Evolutionary conservation across 140 eudicot species (phyloP), one percentile per base, ranked within the genome.

Genomic region (Cichorium intybus): DNA sequence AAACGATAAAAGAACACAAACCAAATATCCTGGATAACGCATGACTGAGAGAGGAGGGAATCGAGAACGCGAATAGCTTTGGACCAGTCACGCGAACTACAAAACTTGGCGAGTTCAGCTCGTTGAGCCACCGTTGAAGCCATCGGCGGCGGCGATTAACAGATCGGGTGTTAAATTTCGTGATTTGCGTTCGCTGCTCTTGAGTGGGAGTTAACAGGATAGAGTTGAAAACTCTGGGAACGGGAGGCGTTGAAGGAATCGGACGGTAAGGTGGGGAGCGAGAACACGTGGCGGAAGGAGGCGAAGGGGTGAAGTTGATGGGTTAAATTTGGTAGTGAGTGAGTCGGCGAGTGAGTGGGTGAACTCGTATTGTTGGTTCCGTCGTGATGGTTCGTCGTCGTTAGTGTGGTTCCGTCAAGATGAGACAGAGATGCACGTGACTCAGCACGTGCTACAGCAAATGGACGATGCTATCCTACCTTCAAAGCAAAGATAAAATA

Each of bases 21-120:
- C 99, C 99, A 88, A 69, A 93, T 82, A 74, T 93, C 99, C 71
- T 93, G 99, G 52, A 93, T 80, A 79, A 76, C 72, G 70, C 81
- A 84, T 31, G 97, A 81, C 10, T 79, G 72, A 9, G 95, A 70
- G 47, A 93, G 77, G 41, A 93, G 82, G 4, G 94, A 83, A 76
- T 93, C 99, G 77, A 93, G 94, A 53, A 93, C 76, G 47, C 99
- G 99, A 66, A 93, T 93, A n/a, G 99, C 99, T 70, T 93, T 93
- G 47, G 97, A 88, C 99, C 99, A 93, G 69, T 93, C 96, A 56
- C 93, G 87, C 12, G 97, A 83, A 83, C 74, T 78, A 62, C 99
- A 93, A 24, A 85, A 79, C 83, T 81, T 85, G 33, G 94, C 97
- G 37, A 93, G 88, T 74, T 93, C 82, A 49, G 82, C 78, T 75